Evolutionary conservation across 495 filamentous ascomycete genomes (phyloP).

Genomic region (Xylaria intraflava): DNA sequence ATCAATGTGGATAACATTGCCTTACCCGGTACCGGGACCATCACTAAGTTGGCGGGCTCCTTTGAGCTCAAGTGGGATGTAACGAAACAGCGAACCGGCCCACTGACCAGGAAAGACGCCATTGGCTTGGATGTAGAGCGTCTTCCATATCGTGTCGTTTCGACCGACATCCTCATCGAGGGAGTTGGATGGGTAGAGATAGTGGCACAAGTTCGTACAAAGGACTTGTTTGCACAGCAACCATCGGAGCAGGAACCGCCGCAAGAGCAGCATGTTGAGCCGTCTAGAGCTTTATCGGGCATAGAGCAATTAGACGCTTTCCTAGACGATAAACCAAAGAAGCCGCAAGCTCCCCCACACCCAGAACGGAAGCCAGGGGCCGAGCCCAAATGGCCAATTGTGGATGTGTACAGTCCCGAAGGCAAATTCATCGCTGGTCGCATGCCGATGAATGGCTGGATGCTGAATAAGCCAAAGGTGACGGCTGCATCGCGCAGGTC

Average conservation of each 20-base stretch:
- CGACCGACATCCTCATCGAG: slow-evolving; percentile 81
- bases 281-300: slow-evolving; percentile 10
- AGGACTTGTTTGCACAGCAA: slow-evolving; percentile 23
- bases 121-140: slow-evolving; percentile 47
- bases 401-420: slow-evolving; percentile 81
- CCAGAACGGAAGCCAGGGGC: slow-evolving; percentile 1
- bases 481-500: slow-evolving; percentile 14
- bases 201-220: slow-evolving; percentile 67
- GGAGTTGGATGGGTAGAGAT: slow-evolving; percentile 92
- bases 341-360: slow-evolving; percentile 6
- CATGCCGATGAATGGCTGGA: slow-evolving; percentile 67
- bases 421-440: slow-evolving; percentile 68
- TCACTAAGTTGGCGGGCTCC: slow-evolving; percentile 60
- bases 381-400: slow-evolving; percentile 49
- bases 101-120: slow-evolving; percentile 46
- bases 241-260: slow-evolving; percentile 4
- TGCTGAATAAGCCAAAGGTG: slow-evolving; percentile 35
- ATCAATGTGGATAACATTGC: slow-evolving; percentile 55
- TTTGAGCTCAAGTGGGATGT: slow-evolving; percentile 75
- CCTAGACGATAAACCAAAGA: slow-evolving; percentile 13
- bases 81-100: slow-evolving; percentile 61
- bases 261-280: slow-evolving; percentile 8
- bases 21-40: slow-evolving; percentile 46
- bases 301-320: slow-evolving; percentile 19
- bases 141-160: slow-evolving; percentile 72